Conservation (phyloP, 371 early-diverging fungal genomes). For the Batrachochytrium dendrobatidis region DNA sequence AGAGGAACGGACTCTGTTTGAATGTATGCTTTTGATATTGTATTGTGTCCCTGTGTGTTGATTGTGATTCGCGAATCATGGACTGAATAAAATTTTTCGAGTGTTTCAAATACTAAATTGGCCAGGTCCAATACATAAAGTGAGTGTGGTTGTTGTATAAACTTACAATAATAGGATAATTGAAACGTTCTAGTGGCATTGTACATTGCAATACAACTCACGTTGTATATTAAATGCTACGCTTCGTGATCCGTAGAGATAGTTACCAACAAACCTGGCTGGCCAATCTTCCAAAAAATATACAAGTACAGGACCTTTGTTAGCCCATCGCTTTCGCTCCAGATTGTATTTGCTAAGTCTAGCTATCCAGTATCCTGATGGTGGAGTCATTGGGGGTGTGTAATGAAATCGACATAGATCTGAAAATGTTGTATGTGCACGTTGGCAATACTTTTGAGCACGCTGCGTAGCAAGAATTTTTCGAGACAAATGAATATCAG, state of each 20-base stretch:
- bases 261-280: neutral
- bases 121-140: too few species aligned
- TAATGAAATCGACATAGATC: neutral
- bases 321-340: neutral
- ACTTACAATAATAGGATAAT: too few species aligned
- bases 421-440: neutral
- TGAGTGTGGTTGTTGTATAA: too few species aligned
- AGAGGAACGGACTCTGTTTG: neutral
- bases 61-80: neutral
- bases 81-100: neutral
- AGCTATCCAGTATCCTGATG: neutral
- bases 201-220: neutral
- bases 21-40: neutral
- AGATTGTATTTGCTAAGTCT: neutral
- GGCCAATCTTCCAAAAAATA: neutral
- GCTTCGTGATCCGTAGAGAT: neutral
- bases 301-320: constrained; percentile 1
- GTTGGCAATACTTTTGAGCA: neutral
- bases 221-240: neutral
- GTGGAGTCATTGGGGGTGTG: neutral
- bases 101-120: neutral
- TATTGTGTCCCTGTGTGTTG: neutral
- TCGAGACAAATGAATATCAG: too few species aligned
- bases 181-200: too few species aligned
- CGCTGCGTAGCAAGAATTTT: too few species aligned